Evolutionary conservation across 352 stramenopile genomes (phyloP).

Genomic region (Nothophytophthora sp.): DNA sequence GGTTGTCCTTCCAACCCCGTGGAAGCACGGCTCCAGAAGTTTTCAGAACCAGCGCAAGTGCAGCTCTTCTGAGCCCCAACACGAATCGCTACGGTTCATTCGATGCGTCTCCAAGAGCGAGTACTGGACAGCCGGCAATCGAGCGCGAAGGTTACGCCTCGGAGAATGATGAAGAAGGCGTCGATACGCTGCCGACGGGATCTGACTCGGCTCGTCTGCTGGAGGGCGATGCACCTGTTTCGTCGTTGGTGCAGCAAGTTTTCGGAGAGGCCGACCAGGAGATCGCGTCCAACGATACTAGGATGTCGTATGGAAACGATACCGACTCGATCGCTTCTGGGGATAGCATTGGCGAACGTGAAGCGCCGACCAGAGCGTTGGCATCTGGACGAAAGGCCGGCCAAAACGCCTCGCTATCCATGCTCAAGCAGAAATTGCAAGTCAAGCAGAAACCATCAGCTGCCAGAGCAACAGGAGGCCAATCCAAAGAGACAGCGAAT

Average conservation of each 20-base stretch:
- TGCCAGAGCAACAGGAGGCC: neutral
- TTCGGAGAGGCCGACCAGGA: constrained; percentile 31
- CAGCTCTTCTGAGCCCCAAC: neutral
- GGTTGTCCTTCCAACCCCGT: constrained; percentile 40
- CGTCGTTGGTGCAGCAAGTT: constrained; percentile 60
- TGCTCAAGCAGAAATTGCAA: constrained; percentile 25
- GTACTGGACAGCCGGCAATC: neutral
- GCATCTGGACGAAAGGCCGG: neutral
- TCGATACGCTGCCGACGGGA: neutral
- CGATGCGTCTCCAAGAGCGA: neutral
- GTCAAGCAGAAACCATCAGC: constrained; percentile 17
- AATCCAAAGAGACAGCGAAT: constrained; percentile 1
- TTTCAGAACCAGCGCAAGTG: constrained; percentile 1
- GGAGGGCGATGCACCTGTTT: constrained; percentile 34
- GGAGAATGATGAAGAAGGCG: constrained; percentile 1
- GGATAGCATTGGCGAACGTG: neutral
- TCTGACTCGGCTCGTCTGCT: neutral
- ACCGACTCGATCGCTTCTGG: neutral
- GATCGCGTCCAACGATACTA: neutral
- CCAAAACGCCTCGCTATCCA: constrained; percentile 23
- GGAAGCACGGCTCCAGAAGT: constrained; percentile 8
- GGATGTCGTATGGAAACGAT: constrained; percentile 3
- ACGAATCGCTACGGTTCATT: constrained; percentile 2
- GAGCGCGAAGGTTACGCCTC: constrained; percentile 4
- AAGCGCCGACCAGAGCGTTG: neutral